Base-by-base conservation (phyloP, 345 rosid species). In the Moricandia moricandioides region DNA sequence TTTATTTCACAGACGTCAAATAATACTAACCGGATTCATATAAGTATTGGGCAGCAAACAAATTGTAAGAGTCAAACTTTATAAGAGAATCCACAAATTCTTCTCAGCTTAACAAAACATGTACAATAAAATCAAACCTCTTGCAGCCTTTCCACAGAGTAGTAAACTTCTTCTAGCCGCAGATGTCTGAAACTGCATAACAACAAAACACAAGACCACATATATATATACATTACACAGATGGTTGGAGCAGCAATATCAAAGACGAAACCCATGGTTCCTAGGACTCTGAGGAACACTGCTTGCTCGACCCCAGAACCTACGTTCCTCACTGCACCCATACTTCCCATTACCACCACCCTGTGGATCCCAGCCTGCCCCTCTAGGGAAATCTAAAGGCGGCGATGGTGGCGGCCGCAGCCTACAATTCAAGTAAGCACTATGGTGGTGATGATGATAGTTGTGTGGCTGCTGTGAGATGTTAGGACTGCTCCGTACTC, bases 1-100 rank as follows among this genome's bases (percentile, higher is more conserved):
- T 37, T n/a, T 18, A 51, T 70, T 93, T 87, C 86, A 89, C 89
- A 0, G 91, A 93, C 84, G 86, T 89, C 91, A 93, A 93, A 55
- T 89, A 83, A 86, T 74, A 30, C 21, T 47, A 52, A 61, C 49
- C 2, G 8, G 8, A 34, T 72, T 34, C 26, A 60, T 29, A 58
- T 18, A 27, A 57, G 4, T 5, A 29, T 39, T 37, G 11, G 39
- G 39, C 35, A 31, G 35, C 35, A 5, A 40, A 57, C 57, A 14
- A 67, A 21, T 37, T 8, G 39, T 69, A 58, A 31, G 34, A 62
- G 58, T 69, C 51, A 69, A 62, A 16, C 13, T 12, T 69, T 52
- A 40, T 13, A 30, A 29, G 8, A 17, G 45, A 26, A 74, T 24
- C 24, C 24, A 51, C n/a, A 61, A 31, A 33, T 10, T 45, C 59